Evolutionary conservation across 352 stramenopile species (phyloP), one percentile per base, ranked within the genome.

Genomic region (Phytophthora tentaculata): DNA sequence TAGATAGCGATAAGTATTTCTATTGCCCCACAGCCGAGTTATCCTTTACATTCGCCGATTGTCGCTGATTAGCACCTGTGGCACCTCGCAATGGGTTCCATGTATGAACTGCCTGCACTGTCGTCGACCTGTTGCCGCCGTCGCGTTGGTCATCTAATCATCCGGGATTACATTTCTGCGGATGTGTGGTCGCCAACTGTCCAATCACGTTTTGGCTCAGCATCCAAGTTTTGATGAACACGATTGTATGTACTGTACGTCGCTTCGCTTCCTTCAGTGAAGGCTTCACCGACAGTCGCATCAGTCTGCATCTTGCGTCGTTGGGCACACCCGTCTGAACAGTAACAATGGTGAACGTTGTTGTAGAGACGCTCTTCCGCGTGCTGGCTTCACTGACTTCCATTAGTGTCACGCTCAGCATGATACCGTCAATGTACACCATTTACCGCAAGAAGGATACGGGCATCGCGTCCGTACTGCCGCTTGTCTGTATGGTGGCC

Each of bases 381-480:
- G 71, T 76, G 37, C 26, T 77, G 37, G 53, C 70, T 24, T 76
- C 67, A 9, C 26, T 73, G 14, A 74, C 70, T 19, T 81, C 70
- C 6, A 51, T 81, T 48, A 56, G 52, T 29, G 64, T 79, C 22
- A 84, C 69, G 44, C 52, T 81, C 22, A 84, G 76, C 35, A 76
- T 74, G 59, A 64, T 55, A 1, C 66, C 73, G 17, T 71, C 71
- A 4, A 74, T 81, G 55, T 76, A 80, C 37, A 55, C 56, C 44
- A 78, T 84, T 61, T 75, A 71, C 67, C 61, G 64, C 51, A 69
- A 67, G 26, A 74, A 70, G 28, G 57, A 77, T 53, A 80, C 71
- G 17, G 76, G 71, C 41, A 32, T 74, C 26, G 61, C 64, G 9
- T 81, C 74, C 12, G 61, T 81, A 12, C 53, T 76, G n/a, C 73